These are phyloP conservation scores for Clathrus columnatus DNA, from an alignment of 768 basidiomycete species.

Conservation along the genomic window DNA sequence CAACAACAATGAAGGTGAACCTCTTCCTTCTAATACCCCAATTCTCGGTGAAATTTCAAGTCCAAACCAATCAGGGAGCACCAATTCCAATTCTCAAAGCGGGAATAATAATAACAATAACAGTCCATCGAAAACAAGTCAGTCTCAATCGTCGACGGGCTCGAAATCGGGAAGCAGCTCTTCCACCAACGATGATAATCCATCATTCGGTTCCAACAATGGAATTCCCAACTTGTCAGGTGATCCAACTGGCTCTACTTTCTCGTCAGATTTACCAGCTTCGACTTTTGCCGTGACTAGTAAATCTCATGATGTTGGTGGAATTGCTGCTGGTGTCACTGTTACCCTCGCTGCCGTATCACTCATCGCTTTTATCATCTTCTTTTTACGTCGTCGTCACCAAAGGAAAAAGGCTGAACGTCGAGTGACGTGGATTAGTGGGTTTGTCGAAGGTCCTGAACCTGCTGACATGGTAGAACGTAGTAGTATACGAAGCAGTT, in stretches of 20 bases:
- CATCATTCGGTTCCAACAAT: background rate
- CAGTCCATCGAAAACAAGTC: background rate
- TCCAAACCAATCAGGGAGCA: background rate
- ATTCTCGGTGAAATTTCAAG: background rate
- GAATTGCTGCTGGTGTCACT: background rate
- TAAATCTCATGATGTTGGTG: background rate
- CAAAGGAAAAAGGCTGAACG: conserved; percentile 5
- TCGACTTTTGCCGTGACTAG: background rate
- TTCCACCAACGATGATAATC: background rate
- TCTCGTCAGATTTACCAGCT: background rate
- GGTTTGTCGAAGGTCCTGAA: background rate
- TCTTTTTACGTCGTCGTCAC: conserved; percentile 4
- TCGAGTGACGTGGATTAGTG: conserved; percentile 3
- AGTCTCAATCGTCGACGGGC: background rate
- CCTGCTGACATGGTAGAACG: background rate
- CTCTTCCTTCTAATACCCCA: background rate
- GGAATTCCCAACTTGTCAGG: background rate
- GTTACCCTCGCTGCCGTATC: background rate
- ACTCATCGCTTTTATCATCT: background rate
- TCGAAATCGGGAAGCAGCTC: background rate
- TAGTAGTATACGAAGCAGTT: conserved; percentile 7
- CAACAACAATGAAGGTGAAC: background rate
- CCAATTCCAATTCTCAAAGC: background rate
- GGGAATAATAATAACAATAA: background rate
- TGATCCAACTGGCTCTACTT: background rate